phyloP scores from a whole-genome alignment of 2,329 filamentous ascomycete species.

The Cladorrhinum sp. region DNA sequence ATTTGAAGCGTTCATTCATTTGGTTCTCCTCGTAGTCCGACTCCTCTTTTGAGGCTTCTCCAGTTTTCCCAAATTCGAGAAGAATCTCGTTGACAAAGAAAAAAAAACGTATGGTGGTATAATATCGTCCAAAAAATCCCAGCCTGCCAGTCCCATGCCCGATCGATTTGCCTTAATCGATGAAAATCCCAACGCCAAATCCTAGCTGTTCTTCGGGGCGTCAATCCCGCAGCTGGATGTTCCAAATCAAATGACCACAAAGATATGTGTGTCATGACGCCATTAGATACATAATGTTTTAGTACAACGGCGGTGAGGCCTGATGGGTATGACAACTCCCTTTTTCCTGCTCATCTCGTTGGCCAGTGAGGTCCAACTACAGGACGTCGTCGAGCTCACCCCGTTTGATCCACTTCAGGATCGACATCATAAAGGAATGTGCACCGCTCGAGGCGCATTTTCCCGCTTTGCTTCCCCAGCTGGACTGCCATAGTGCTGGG shows the following conservation, averaged over 20 bases:
- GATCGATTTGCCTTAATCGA: background rate
- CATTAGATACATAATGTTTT: constrained; percentile 13
- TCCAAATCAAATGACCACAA: constrained; percentile 4
- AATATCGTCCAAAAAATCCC: background rate
- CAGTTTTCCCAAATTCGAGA: background rate
- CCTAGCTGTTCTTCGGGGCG: background rate
- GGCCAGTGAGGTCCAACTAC: constrained; percentile 3
- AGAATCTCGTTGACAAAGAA: background rate
- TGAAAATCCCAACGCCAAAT: background rate
- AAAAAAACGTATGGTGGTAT: background rate
- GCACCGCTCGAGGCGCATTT: constrained; percentile 11
- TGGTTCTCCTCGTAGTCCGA: background rate
- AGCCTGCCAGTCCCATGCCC: background rate
- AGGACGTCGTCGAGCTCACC: constrained; percentile 2
- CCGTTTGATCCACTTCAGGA: constrained; percentile 10
- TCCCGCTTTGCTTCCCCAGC: constrained; percentile 7
- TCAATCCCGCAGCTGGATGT: background rate
- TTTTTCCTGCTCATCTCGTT: background rate
- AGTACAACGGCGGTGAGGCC: constrained; percentile 9
- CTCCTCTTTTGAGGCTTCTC: too few relatives aligned
- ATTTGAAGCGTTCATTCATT: background rate
- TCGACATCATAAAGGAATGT: constrained; percentile 14
- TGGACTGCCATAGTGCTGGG: background rate
- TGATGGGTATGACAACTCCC: background rate
- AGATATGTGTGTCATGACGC: constrained; percentile 9